A percentile compares a stretch with the other conserved stretches of the same genome.
Evolutionary conservation across 2,329 filamentous ascomycete genomes (phyloP).

Genomic region (Pseudocercospora fijiensis): DNA sequence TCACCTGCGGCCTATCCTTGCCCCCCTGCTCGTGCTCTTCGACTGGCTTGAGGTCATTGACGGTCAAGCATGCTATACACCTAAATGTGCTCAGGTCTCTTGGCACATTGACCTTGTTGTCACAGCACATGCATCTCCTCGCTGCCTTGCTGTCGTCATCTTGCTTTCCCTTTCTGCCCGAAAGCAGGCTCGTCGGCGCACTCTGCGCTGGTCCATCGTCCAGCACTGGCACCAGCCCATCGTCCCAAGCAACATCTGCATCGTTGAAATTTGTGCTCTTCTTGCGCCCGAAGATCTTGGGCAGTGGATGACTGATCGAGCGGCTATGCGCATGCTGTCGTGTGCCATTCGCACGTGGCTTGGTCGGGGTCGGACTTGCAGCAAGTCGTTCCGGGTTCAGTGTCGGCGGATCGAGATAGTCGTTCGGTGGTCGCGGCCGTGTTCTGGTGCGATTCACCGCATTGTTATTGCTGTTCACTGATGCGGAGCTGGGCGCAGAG

Average conservation of each 20-base stretch:
- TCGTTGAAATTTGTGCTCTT: constrained; percentile 48
- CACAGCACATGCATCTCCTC: constrained; percentile 83
- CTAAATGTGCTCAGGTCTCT: constrained; percentile 70
- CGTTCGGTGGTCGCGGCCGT: constrained; percentile 26
- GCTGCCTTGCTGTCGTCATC: constrained; percentile 59
- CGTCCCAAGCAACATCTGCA: constrained; percentile 42
- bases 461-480: constrained; percentile 11
- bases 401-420: constrained; percentile 27
- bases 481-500: constrained; percentile 7
- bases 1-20: constrained; percentile 21
- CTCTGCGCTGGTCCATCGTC: constrained; percentile 35
- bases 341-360: constrained; percentile 21
- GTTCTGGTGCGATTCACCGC: constrained; percentile 25
- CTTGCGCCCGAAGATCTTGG: constrained; percentile 65
- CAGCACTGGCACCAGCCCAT: constrained; percentile 45
- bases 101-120: constrained; percentile 76
- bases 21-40: constrained; percentile 26
- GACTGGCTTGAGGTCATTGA: constrained; percentile 67
- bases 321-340: constrained; percentile 45
- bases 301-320: constrained; percentile 79
- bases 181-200: constrained; percentile 30
- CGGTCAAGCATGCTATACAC: constrained; percentile 78
- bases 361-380: constrained; percentile 26
- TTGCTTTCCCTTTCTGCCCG: constrained; percentile 34
- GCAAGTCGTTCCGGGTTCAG: constrained; percentile 26